phyloP scores from a whole-genome alignment of 495 filamentous ascomycete genomes.

The Lindgomyces ingoldianus region DNA sequence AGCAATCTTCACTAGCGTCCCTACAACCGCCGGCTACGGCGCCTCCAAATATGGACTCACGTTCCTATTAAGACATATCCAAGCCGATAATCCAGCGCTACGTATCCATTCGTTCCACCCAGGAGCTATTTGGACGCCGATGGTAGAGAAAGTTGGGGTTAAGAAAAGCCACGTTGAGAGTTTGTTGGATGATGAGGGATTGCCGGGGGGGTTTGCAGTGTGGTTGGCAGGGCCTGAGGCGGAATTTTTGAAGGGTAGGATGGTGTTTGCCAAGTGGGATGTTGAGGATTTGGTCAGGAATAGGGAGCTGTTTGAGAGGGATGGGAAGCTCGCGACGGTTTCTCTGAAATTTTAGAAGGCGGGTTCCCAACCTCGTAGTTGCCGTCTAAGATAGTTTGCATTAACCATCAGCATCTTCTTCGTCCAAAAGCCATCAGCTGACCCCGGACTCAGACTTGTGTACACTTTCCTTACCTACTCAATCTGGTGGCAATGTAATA shows the following conservation, averaged over 20 bases:
- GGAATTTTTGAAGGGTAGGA: constrained; percentile 53
- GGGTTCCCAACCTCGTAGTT: constrained; percentile 53
- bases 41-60: constrained; percentile 1
- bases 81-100: neutral
- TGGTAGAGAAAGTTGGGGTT: neutral
- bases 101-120: constrained; percentile 7
- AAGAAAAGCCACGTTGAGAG: neutral
- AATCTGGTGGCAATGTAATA: constrained; percentile 6
- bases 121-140: constrained; percentile 1
- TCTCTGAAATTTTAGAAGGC: constrained; percentile 51
- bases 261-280: constrained; percentile 56
- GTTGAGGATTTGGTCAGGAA: constrained; percentile 51
- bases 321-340: neutral
- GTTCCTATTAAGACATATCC: neutral
- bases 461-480: constrained; percentile 45
- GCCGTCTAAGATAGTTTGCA: constrained; percentile 60
- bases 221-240: constrained; percentile 55
- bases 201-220: constrained; percentile 54
- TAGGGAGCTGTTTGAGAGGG: constrained; percentile 35
- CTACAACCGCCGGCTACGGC: neutral
- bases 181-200: neutral
- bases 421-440: constrained; percentile 50
- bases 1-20: constrained; percentile 33
- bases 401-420: constrained; percentile 70
- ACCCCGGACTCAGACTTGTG: constrained; percentile 22